phyloP scores from a whole-genome alignment of 495 filamentous ascomycete genomes.

The Collariella sp. region DNA sequence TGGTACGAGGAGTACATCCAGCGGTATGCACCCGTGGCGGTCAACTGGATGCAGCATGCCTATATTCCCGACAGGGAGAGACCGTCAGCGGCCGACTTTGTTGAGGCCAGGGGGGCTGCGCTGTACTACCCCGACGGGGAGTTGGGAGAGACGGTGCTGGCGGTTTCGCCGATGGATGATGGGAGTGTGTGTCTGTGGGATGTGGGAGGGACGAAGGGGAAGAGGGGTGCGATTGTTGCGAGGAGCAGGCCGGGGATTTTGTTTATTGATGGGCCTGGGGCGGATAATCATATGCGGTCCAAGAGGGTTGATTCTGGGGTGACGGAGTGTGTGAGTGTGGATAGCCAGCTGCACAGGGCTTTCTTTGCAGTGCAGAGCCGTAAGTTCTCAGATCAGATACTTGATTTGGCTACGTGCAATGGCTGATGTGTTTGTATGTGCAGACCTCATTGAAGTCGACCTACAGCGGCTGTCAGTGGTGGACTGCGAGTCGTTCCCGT shows the following conservation, averaged over 20 bases:
- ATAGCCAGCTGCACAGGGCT: constrained; percentile 58
- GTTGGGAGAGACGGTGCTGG: constrained; percentile 42
- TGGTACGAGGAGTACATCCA: constrained; percentile 90
- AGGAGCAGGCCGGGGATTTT: constrained; percentile 58
- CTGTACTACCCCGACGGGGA: constrained; percentile 49
- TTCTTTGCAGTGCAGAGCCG: constrained; percentile 70
- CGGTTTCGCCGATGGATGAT: constrained; percentile 74
- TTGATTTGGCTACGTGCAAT: background rate
- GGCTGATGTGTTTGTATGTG: constrained; percentile 21
- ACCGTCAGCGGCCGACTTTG: constrained; percentile 18
- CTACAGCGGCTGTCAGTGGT: constrained; percentile 66
- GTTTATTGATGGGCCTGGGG: constrained; percentile 39
- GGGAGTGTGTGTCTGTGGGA: constrained; percentile 84
- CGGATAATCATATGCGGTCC: constrained; percentile 33
- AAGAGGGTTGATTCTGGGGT: constrained; percentile 56
- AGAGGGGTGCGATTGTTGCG: constrained; percentile 56
- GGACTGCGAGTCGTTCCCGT: constrained; percentile 66
- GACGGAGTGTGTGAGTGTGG: constrained; percentile 76
- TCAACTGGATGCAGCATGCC: constrained; percentile 60
- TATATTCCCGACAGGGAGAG: constrained; percentile 24
- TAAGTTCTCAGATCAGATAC: constrained; percentile 24
- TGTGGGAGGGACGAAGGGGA: constrained; percentile 51
- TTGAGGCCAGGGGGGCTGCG: constrained; percentile 58
- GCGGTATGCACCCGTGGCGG: constrained; percentile 60
- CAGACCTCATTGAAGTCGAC: constrained; percentile 71